phyloP scores from a whole-genome alignment of 2,329 filamentous ascomycete genomes.

The Lizonia empirigonia region DNA sequence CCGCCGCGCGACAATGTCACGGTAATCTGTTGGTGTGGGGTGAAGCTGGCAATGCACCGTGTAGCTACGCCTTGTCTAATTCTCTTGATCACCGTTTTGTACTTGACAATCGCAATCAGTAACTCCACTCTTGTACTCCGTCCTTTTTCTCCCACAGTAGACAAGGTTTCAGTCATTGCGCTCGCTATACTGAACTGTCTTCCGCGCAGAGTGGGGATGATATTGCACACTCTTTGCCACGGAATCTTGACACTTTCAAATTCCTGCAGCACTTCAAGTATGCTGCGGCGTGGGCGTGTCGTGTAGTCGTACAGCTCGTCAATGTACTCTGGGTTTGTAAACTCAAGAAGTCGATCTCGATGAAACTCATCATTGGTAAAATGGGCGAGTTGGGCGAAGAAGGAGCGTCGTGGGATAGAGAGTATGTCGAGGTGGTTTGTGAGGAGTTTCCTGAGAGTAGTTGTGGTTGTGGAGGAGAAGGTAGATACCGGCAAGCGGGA shows the following conservation, averaged over 20 bases:
- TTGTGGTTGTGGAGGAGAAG: constrained; percentile 45
- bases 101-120: constrained; percentile 86
- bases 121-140: constrained; percentile 67
- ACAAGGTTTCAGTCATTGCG: constrained; percentile 55
- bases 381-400: constrained; percentile 79
- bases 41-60: constrained; percentile 75
- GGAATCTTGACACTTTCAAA: constrained; percentile 86
- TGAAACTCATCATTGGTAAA: constrained; percentile 76
- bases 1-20: constrained; percentile 64
- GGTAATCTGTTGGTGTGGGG: constrained; percentile 61
- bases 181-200: constrained; percentile 93
- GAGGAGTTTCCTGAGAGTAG: constrained; percentile 76
- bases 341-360: constrained; percentile 80
- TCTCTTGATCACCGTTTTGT: constrained; percentile 83
- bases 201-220: constrained; percentile 83
- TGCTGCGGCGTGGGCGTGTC: constrained; percentile 84
- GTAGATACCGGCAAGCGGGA: constrained; percentile 49
- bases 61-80: constrained; percentile 89
- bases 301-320: constrained; percentile 98
- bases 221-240: constrained; percentile 69
- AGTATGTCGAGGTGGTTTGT: constrained; percentile 87
- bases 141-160: not conserved
- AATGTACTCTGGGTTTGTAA: constrained; percentile 76
- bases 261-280: constrained; percentile 89
- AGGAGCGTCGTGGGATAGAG: constrained; percentile 83